These are phyloP conservation scores for Lachnellula cervina DNA, from an alignment of 2,329 filamentous ascomycete genomes.

Conservation along the genomic window DNA sequence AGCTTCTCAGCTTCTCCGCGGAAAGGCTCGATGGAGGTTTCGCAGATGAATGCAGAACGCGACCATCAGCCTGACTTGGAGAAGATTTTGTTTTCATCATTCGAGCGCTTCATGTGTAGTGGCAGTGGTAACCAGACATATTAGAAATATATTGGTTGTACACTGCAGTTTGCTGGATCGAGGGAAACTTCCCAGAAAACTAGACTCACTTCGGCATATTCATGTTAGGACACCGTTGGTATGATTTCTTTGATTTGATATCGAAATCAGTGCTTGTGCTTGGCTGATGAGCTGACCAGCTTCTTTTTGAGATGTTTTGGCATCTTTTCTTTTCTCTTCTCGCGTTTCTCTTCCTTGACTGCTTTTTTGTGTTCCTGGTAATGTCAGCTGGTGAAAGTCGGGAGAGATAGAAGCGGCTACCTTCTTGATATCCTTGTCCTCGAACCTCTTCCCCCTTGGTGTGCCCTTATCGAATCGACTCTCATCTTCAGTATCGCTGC, in stretches of 20 bases:
- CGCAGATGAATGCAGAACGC: conserved; percentile 19
- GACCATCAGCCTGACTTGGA: conserved; percentile 9
- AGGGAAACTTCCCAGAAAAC: neutral
- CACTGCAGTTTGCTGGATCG: neutral
- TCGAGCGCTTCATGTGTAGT: conserved; percentile 12
- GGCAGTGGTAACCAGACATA: neutral
- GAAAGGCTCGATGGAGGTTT: conserved; percentile 19
- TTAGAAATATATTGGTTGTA: neutral
- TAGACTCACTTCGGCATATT: neutral
- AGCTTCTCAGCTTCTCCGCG: conserved; percentile 18
- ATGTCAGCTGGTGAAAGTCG: conserved; percentile 10
- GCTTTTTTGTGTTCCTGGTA: conserved; percentile 69
- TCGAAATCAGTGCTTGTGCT: conserved; percentile 29
- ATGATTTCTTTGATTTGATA: conserved; percentile 8
- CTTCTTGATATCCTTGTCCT: conserved; percentile 88
- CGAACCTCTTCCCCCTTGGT: conserved; percentile 77
- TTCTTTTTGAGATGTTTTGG: conserved; percentile 95
- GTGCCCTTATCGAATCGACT: conserved; percentile 58
- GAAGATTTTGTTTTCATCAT: conserved; percentile 28
- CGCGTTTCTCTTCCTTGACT: conserved; percentile 92
- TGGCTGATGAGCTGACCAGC: conserved; percentile 52
- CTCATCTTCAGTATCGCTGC: conserved; percentile 43
- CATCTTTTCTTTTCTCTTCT: conserved; percentile 92
- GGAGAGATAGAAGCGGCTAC: conserved; percentile 34
- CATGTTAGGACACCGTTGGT: neutral